phyloP scores from a whole-genome alignment of 2,329 filamentous ascomycete genomes.

The Diaporthe destruens region DNA sequence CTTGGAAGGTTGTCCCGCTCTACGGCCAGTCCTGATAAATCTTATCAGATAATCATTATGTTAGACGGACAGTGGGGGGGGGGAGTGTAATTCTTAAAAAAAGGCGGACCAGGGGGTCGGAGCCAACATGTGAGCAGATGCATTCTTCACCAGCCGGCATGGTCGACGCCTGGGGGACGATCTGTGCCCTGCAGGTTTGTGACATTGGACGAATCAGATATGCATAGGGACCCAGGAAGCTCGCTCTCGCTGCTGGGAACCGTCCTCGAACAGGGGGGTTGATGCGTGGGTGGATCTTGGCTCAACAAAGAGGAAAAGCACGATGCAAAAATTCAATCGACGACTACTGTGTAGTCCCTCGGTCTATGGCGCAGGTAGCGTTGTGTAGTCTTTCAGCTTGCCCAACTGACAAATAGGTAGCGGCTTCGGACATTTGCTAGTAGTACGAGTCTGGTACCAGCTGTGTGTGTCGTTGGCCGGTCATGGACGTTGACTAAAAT shows the following conservation, averaged over 20 bases:
- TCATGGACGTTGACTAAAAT: background rate
- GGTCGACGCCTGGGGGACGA: background rate
- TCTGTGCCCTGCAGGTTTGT: constrained; percentile 16
- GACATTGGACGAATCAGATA: constrained; percentile 23
- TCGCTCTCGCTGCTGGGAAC: constrained; percentile 19
- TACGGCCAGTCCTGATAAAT: constrained; percentile 20
- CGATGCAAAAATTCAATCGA: background rate
- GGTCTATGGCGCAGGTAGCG: background rate
- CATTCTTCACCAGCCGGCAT: background rate
- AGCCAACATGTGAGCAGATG: constrained; percentile 1
- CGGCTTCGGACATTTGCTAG: background rate
- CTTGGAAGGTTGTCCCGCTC: background rate
- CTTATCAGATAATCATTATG: constrained; percentile 37
- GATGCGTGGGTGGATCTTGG: background rate
- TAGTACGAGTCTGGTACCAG: background rate
- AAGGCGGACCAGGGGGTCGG: background rate
- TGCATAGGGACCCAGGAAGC: background rate
- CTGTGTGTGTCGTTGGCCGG: background rate
- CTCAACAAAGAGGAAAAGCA: background rate
- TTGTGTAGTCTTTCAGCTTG: background rate
- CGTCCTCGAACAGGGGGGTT: background rate
- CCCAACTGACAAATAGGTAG: background rate
- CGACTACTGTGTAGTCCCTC: background rate
- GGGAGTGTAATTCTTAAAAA: background rate
- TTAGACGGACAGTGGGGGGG: constrained; percentile 14